These are phyloP conservation scores for Fusarium brevicatenulatum DNA, from an alignment of 2,329 filamentous ascomycete species.

Conservation along the genomic window DNA sequence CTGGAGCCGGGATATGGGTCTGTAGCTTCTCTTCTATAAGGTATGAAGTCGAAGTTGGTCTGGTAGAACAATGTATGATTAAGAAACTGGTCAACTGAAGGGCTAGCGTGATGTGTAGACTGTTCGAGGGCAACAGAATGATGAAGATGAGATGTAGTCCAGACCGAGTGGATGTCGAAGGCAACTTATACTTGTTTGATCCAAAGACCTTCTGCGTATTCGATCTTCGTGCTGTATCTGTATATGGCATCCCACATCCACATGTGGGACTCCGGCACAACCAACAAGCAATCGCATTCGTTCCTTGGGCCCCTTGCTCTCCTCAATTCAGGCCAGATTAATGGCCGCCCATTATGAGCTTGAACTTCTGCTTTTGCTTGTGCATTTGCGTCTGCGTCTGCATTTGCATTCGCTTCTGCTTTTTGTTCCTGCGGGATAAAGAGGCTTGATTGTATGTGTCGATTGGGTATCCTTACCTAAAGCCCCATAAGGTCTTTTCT, in stretches of 20 bases:
- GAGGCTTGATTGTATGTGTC: conserved; percentile 48
- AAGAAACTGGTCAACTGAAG: background rate
- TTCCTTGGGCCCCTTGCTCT: conserved; percentile 29
- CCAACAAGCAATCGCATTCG: conserved; percentile 45
- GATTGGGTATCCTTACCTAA: conserved; percentile 55
- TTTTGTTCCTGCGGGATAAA: conserved; percentile 50
- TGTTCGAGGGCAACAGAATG: background rate
- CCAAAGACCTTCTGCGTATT: conserved; percentile 12
- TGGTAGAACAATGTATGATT: background rate
- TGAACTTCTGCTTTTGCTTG: conserved; percentile 30
- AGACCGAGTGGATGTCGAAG: conserved; percentile 45
- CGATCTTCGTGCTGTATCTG: conserved; percentile 42
- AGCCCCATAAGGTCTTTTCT: conserved; percentile 47
- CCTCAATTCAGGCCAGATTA: conserved; percentile 25
- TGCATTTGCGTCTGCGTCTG: conserved; percentile 18
- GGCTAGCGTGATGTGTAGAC: background rate
- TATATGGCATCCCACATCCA: conserved; percentile 42
- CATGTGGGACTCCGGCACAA: conserved; percentile 46
- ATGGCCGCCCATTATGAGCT: conserved; percentile 41
- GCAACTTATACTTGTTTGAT: conserved; percentile 54
- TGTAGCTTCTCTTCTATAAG: background rate
- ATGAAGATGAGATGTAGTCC: conserved; percentile 27
- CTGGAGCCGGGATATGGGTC: background rate
- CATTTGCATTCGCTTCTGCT: conserved; percentile 18
- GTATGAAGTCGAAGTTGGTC: background rate